phyloP scores from a whole-genome alignment of 108 stramenopile genomes.

The Epithemia pelagica region DNA sequence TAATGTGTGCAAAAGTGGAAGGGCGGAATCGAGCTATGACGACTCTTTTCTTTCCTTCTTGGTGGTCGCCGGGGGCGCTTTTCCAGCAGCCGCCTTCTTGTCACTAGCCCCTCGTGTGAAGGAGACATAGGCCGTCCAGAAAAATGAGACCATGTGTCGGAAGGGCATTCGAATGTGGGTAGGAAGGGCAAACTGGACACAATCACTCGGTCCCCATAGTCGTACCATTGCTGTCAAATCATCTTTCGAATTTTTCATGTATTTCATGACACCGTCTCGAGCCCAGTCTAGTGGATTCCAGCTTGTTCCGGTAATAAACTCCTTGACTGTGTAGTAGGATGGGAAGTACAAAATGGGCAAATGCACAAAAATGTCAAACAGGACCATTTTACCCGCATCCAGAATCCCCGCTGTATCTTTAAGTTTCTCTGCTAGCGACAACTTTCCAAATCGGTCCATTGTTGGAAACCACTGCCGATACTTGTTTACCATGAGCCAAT shows the following conservation, averaged over 20 bases:
- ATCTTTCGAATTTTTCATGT: constrained; percentile 67
- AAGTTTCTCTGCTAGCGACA: constrained; percentile 50
- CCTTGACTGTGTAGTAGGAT: constrained; percentile 85
- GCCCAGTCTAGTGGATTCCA: constrained; percentile 87
- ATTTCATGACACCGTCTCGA: constrained; percentile 69
- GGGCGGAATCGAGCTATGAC: too few species aligned
- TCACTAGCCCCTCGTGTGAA: constrained; percentile 76
- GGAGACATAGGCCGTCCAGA: constrained; percentile 89
- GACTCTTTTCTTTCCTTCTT: too few species aligned
- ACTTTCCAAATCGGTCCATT: constrained; percentile 53
- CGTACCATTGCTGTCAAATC: constrained; percentile 80
- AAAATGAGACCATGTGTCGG: constrained; percentile 85
- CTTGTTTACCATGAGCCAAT: constrained; percentile 78
- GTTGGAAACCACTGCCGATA: constrained; percentile 73
- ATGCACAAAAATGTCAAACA: constrained; percentile 84
- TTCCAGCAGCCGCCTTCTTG: background rate
- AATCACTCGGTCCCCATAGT: constrained; percentile 87
- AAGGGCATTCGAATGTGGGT: constrained; percentile 85
- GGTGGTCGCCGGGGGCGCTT: too few species aligned
- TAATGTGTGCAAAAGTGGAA: too few species aligned
- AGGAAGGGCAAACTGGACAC: constrained; percentile 85
- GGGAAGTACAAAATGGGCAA: constrained; percentile 88
- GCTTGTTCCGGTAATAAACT: constrained; percentile 65
- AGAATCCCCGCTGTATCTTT: constrained; percentile 66
- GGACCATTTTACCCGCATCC: constrained; percentile 85